Conservation (phyloP, 768 basidiomycete species). For the Leccinum rimulosum region DNA sequence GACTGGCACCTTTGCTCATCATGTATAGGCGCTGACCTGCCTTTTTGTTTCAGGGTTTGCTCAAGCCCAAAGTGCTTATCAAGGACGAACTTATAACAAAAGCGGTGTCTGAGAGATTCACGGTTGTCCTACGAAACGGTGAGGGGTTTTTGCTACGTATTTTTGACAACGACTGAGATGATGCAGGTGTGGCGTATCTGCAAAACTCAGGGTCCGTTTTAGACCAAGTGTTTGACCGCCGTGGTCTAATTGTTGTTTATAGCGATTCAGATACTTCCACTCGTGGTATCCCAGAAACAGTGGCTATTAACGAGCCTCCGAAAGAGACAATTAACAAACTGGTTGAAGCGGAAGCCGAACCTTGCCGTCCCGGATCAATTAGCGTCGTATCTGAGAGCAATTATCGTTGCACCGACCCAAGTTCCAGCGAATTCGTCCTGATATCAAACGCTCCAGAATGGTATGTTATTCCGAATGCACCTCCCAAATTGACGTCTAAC, state of each 20-base stretch:
- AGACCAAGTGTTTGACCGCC: not conserved
- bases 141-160: not conserved
- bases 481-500: not conserved
- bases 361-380: slow-evolving; percentile 8
- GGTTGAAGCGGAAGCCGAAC: not conserved
- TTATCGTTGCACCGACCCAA: slow-evolving; percentile 19
- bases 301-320: not conserved
- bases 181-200: slow-evolving; percentile 20
- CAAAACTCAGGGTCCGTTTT: slow-evolving; percentile 15
- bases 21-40: not conserved
- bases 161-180: not conserved
- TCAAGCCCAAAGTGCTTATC: slow-evolving; percentile 12
- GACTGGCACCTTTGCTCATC: not conserved
- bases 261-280: slow-evolving; percentile 2
- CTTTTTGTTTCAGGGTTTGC: slow-evolving; percentile 1
- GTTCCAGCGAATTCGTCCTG: not conserved
- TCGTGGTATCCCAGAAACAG: not conserved
- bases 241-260: not conserved
- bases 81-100: slow-evolving; percentile 10
- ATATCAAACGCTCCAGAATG: not conserved
- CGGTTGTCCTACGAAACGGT: slow-evolving; percentile 10
- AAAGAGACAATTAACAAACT: not conserved
- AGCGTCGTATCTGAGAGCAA: slow-evolving; percentile 25
- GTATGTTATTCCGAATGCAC: slow-evolving; percentile 7
- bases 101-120: slow-evolving; percentile 13